Evolutionary conservation across 164 flowering plant species (phyloP).

Genomic region (Annona squamosa): DNA sequence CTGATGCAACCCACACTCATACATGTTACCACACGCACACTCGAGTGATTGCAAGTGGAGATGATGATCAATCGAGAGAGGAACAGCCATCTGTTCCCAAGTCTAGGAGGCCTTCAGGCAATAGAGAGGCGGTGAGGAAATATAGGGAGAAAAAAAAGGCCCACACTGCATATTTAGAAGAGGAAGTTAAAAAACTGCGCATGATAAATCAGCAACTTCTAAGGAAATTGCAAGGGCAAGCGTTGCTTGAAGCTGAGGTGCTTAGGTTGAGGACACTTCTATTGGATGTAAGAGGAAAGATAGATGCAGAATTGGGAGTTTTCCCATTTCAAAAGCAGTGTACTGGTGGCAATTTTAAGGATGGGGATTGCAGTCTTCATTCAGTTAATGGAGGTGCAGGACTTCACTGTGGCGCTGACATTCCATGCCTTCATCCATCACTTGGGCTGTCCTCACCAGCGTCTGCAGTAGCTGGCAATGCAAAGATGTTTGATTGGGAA

Average conservation of each 20-base stretch:
- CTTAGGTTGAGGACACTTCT: conserved; percentile 41
- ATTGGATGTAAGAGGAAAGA: conserved; percentile 43
- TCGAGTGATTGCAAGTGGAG: conserved; percentile 31
- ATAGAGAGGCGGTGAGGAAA: conserved; percentile 69
- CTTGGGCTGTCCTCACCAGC: conserved; percentile 14
- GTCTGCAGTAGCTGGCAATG: conserved; percentile 16
- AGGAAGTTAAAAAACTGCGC: conserved; percentile 48
- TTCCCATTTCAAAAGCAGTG: conserved; percentile 40
- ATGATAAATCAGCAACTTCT: conserved; percentile 48
- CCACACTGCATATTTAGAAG: conserved; percentile 53
- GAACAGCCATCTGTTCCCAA: conserved; percentile 14
- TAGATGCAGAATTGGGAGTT: conserved; percentile 47
- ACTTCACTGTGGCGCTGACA: conserved; percentile 17
- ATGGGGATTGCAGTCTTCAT: conserved; percentile 26
- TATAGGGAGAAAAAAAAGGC: conserved; percentile 85
- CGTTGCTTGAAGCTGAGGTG: conserved; percentile 53
- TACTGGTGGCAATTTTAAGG: conserved; percentile 19
- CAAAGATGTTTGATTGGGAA: conserved; percentile 16
- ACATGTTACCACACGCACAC: conserved; percentile 70
- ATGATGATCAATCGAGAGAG: conserved; percentile 17
- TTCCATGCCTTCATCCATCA: conserved; percentile 27
- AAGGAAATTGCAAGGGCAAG: conserved; percentile 45
- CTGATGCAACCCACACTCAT: conserved; percentile 52
- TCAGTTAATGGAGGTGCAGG: conserved; percentile 14
- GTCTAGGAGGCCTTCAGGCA: conserved; percentile 38